Evolutionary conservation across 106 monocot species (phyloP).

Genomic region (Phalaenopsis aphrodite): DNA sequence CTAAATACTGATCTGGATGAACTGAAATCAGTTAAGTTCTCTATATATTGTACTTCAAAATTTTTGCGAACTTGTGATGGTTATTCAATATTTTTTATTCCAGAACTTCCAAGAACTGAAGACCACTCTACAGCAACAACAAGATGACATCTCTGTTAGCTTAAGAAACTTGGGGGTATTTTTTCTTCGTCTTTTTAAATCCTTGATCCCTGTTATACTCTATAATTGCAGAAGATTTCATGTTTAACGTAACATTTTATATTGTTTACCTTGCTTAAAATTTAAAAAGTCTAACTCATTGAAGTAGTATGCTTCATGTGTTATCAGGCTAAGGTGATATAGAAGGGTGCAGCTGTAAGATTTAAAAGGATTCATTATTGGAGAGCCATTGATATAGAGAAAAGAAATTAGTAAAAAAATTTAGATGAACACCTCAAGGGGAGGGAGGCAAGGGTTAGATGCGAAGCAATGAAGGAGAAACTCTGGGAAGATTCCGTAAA

Average conservation of each 20-base stretch:
- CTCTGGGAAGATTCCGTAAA: too few species aligned
- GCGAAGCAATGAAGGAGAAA: too few species aligned
- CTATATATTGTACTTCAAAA: not conserved
- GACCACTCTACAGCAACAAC: not conserved
- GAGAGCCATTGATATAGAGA: not conserved
- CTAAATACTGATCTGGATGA: conserved; percentile 5
- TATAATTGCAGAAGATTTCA: not conserved
- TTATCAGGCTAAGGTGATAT: not conserved
- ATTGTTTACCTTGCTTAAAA: not conserved
- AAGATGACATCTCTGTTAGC: not conserved
- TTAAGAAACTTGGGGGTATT: conserved; percentile 2
- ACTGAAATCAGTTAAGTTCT: conserved; percentile 8
- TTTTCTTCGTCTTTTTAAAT: not conserved
- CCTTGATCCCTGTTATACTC: not conserved
- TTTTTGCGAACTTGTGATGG: not conserved
- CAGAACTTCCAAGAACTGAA: conserved; percentile 7
- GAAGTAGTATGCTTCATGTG: not conserved
- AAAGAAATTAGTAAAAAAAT: not conserved
- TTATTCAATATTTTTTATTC: not conserved
- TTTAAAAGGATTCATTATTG: not conserved
- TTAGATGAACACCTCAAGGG: not conserved
- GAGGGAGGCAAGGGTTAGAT: too few species aligned
- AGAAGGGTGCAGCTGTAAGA: not conserved
- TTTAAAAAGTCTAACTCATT: not conserved
- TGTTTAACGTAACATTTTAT: not conserved